Evolutionary conservation across 306 rosid species (phyloP).

Genomic region (Psophocarpus tetragonolobus): DNA sequence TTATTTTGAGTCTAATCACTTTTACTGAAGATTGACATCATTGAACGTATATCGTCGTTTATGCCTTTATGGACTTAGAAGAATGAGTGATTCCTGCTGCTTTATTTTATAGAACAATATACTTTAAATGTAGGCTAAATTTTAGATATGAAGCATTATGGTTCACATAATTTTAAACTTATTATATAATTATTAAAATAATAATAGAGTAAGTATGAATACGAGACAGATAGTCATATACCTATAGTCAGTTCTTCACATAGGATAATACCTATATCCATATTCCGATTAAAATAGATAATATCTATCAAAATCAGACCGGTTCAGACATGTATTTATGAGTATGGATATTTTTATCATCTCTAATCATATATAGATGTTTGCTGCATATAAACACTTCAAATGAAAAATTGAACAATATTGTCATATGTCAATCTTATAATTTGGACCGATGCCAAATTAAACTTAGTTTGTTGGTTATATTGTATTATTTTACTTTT

Average conservation of each 20-base stretch:
- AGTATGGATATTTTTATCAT: too few relatives aligned
- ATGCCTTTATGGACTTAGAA: conserved; percentile 5
- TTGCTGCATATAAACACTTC: background rate
- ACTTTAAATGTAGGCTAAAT: background rate
- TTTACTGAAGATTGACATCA: background rate
- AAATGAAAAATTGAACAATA: background rate
- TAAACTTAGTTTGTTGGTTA: background rate
- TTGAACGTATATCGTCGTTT: background rate
- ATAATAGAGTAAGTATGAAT: too few relatives aligned
- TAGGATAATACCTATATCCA: too few relatives aligned
- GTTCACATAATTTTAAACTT: too few relatives aligned
- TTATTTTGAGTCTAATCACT: conserved; percentile 15
- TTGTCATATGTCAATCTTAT: background rate
- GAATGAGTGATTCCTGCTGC: background rate
- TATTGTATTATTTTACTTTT: background rate
- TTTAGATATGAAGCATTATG: background rate
- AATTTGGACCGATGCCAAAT: background rate
- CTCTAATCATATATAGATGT: too few relatives aligned
- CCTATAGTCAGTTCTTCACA: too few relatives aligned
- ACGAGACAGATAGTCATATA: too few relatives aligned
- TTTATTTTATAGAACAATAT: background rate
- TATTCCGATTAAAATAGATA: too few relatives aligned
- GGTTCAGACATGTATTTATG: too few relatives aligned
- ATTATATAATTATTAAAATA: too few relatives aligned
- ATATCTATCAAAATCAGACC: too few relatives aligned